Evolutionary conservation across 169 alveolate genomes (phyloP), one percentile per base, ranked within the genome.

Genomic region (Neospora caninum): DNA sequence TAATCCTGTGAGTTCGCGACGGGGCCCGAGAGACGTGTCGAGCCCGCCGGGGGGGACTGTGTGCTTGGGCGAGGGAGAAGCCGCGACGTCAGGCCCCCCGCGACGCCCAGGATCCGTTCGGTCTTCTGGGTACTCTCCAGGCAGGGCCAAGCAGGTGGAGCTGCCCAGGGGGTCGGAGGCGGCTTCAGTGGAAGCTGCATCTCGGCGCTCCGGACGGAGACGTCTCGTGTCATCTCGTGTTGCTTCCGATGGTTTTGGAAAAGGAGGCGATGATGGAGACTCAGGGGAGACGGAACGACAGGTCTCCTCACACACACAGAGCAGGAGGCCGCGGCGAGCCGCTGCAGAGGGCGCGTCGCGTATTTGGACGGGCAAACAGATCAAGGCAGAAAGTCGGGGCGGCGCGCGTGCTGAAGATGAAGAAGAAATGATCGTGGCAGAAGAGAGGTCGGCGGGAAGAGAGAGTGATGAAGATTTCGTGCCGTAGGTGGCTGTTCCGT

Each of bases 321-420:
- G 45, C 45, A 78, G n/a, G 43, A 10, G 87, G 34, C 87, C 87
- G 87, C 87, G 87, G 43, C 87, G 87, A 27, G 87, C 43, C 87
- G 87, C 87, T 39, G 87, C 87, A 78, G 87, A 78, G 45, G 87
- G 87, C 43, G 87, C 87, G 34, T 34, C 87, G 29, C 87, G 87
- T 16, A 31, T 34, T 38, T 78, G 87, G 87, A 9, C 87, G 0
- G 87, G 34, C 27, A 39, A 78, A 45, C 87, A 39, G 58, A 49
- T 49, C 31, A 31, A 39, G 45, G 45, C 6, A 31, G 87, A 78
- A 78, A 0, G 87, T 34, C 87, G 20, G 0, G 87, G 39, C 45
- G 87, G 29, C 13, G 34, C 29, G 10, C 53, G 34, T 78, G 39
- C 45, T 4, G 87, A 78, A 78, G 53, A 78, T 16, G 87, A 18